Evolutionary conservation across 2,329 filamentous ascomycete genomes (phyloP).

Genomic region (Trichoderma semiorbis): DNA sequence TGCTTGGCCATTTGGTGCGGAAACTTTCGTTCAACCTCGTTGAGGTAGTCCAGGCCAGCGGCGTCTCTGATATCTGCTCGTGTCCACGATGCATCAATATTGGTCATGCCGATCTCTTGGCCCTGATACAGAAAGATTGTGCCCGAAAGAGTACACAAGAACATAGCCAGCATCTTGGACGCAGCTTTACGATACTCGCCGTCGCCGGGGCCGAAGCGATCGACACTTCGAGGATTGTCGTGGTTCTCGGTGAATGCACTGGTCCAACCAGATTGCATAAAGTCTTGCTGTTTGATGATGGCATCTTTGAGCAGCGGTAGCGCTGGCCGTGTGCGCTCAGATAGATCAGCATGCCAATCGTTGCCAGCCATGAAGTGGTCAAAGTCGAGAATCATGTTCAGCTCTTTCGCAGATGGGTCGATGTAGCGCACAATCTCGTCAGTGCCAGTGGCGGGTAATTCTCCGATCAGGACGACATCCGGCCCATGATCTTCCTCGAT

Average conservation of each 20-base stretch:
- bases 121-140: constrained; percentile 59
- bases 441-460: not conserved
- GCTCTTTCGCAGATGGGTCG: not conserved
- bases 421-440: not conserved
- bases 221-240: constrained; percentile 57
- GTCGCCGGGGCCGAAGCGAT: constrained; percentile 47
- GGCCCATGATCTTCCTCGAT: not conserved
- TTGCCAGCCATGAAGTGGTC: not conserved
- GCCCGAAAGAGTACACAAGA: constrained; percentile 48
- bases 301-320: not conserved
- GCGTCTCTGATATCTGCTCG: constrained; percentile 28
- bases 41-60: constrained; percentile 23
- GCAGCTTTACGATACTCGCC: constrained; percentile 39
- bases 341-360: not conserved
- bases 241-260: constrained; percentile 63
- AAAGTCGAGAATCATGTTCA: constrained; percentile 27
- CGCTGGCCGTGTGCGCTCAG: not conserved
- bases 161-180: constrained; percentile 52
- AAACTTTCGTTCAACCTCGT: not conserved
- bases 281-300: not conserved
- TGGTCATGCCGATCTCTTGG: constrained; percentile 60
- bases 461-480: not conserved
- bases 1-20: constrained; percentile 33
- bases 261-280: constrained; percentile 43
- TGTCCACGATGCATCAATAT: constrained; percentile 29